Evolutionary conservation across 345 rosid genomes (phyloP), one percentile per base, ranked within the genome.

Genomic region (Angophora floribunda): DNA sequence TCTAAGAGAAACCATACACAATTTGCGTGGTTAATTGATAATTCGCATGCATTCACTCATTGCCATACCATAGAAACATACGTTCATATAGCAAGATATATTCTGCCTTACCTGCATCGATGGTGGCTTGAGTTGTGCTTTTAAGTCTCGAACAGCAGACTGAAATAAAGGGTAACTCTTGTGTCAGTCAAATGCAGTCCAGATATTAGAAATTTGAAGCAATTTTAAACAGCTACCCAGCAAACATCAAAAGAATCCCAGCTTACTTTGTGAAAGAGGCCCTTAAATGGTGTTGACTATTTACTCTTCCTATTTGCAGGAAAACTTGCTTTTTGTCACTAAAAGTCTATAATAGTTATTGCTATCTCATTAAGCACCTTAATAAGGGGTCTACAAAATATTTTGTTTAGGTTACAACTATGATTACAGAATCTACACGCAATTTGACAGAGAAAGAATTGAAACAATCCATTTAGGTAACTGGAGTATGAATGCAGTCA

Each of bases 71-170:
- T 36, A 75, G 47, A 75, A 75, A 75, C 47, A 75, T 75, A 75
- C 36, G 49, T 75, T 36, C 82, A 75, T 36, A 47, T 19, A 75
- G 82, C 82, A 75, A 75, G 26, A 44, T 17, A 41, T 22, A 0
- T 55, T 36, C 49, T 75, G 82, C 47, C 47, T 86, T 94, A 98
- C 99, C 99, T 95, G 99, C 95, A 98, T 97, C 87, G 98, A 96
- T 52, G 99, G 97, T 11, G 99, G 99, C 95, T 96, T 98, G 88
- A 98, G 97, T 90, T 97, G 99, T 28, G 95, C 95, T 93, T 95
- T 98, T 94, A 96, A 92, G 91, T 98, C 99, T 57, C 99, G 95
- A 65, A 98, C 97, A 53, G 98, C 99, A 88, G 98, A 95, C 99
- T 98, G 92, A 26, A 90, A 91, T 90, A 9, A 86, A 89, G 87